These are phyloP conservation scores for Chenopodium berlandieri DNA, from an alignment of 148 eudicot species.

Conservation along the genomic window DNA sequence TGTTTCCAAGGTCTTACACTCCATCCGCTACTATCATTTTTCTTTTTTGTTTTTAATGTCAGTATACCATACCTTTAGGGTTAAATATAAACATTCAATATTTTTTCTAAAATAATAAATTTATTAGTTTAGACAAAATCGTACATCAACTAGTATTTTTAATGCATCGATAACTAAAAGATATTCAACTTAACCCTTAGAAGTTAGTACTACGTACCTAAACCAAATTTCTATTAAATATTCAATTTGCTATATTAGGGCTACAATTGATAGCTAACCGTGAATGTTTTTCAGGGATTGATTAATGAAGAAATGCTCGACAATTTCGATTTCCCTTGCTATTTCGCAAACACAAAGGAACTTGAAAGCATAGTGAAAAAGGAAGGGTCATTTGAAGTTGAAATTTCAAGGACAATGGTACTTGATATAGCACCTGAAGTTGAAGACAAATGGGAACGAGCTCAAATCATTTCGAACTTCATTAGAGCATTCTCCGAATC, in stretches of 20 bases:
- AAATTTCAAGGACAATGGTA: not conserved
- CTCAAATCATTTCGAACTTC: not conserved
- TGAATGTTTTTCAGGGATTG: constrained; percentile 2
- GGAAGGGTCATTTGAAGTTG: constrained; percentile 20
- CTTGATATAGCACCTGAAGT: constrained; percentile 7
- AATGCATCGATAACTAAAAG: too few relatives aligned
- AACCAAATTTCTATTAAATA: too few relatives aligned
- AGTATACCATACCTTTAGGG: too few relatives aligned
- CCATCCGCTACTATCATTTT: not conserved
- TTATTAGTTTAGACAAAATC: too few relatives aligned
- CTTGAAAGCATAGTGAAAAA: constrained; percentile 11
- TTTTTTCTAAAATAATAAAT: too few relatives aligned
- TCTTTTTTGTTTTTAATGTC: not conserved
- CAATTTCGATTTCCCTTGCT: constrained; percentile 4
- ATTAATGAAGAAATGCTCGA: constrained; percentile 17
- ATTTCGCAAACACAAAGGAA: not conserved
- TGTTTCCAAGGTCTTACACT: constrained; percentile 25
- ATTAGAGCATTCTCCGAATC: constrained; percentile 16
- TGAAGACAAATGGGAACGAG: not conserved
- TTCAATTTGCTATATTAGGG: not conserved
- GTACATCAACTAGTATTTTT: too few relatives aligned
- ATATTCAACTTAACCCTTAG: too few relatives aligned
- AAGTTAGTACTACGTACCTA: too few relatives aligned
- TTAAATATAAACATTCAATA: too few relatives aligned
- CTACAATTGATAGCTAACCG: not conserved